A percentile compares a stretch with the other conserved stretches of the same genome.
These are phyloP conservation scores for Ricinus communis DNA, from an alignment of 345 rosid species.

Conservation along the genomic window DNA sequence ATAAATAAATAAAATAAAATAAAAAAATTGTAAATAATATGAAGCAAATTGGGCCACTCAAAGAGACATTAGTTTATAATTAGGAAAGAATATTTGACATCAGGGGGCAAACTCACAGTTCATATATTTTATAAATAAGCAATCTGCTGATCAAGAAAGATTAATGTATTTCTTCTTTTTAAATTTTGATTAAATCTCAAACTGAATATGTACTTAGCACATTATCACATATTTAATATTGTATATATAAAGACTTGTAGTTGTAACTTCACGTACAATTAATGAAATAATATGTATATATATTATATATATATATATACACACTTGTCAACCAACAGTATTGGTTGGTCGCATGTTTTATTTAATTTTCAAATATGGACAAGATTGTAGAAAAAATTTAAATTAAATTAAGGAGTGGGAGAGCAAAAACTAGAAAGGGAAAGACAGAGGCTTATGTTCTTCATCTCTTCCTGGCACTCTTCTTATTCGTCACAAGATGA, in stretches of 20 bases:
- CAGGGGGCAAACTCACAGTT: background rate
- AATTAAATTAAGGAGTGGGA: no score
- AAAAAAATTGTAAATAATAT: background rate
- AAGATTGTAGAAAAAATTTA: no score
- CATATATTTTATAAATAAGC: background rate
- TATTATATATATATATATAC: background rate
- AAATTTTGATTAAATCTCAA: background rate
- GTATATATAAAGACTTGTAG: background rate
- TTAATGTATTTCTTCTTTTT: background rate
- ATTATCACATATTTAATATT: background rate
- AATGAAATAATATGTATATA: no score
- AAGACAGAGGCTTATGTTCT: no score
- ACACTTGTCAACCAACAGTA: background rate
- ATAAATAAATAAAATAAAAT: background rate
- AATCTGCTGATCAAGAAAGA: constrained; percentile 17
- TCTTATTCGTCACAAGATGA: no score
- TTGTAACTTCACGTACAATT: constrained; percentile 17
- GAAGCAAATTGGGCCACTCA: background rate
- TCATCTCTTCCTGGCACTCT: no score
- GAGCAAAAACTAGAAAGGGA: no score
- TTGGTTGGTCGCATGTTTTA: background rate
- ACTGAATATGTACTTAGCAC: constrained; percentile 13
- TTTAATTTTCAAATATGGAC: no score
- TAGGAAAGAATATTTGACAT: constrained; percentile 15
- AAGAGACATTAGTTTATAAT: background rate